Evolutionary conservation across 2,329 filamentous ascomycete species (phyloP).

Genomic region (Fusarium sambucinum): DNA sequence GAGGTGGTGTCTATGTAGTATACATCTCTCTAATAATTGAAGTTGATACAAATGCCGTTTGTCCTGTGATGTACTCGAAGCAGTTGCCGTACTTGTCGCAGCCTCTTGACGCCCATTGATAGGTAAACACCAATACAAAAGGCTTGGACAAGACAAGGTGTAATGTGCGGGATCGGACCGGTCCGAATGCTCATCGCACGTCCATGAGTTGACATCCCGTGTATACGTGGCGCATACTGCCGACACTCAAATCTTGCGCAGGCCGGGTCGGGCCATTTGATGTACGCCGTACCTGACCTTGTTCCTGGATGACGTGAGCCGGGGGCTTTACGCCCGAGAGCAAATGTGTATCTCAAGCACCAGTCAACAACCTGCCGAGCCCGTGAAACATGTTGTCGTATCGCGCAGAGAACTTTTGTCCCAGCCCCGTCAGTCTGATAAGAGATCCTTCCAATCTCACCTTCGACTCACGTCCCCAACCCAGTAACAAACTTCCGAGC

Average conservation of each 20-base stretch:
- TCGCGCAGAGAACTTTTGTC: background rate
- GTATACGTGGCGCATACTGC: background rate
- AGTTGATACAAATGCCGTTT: background rate
- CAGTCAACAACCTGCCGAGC: no score
- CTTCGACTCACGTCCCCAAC: constrained; percentile 34
- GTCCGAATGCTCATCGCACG: background rate
- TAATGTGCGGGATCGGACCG: background rate
- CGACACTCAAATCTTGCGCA: background rate
- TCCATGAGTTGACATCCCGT: background rate
- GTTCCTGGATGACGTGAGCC: background rate
- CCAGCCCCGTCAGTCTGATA: background rate
- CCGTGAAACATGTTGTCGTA: background rate
- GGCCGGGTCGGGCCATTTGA: background rate
- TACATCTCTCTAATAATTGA: background rate
- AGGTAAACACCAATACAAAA: background rate
- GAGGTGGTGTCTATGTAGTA: background rate
- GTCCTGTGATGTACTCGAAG: background rate
- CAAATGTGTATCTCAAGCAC: background rate
- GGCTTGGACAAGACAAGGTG: background rate
- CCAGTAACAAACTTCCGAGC: constrained; percentile 73
- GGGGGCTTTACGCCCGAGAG: background rate
- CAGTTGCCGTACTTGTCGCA: background rate
- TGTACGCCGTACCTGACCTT: background rate
- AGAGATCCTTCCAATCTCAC: background rate
- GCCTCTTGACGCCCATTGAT: background rate